A percentile compares a stretch with the other conserved stretches of the same genome.
phyloP scores from a whole-genome alignment of 2,329 filamentous ascomycete genomes.

The Diaporthe helianthi region DNA sequence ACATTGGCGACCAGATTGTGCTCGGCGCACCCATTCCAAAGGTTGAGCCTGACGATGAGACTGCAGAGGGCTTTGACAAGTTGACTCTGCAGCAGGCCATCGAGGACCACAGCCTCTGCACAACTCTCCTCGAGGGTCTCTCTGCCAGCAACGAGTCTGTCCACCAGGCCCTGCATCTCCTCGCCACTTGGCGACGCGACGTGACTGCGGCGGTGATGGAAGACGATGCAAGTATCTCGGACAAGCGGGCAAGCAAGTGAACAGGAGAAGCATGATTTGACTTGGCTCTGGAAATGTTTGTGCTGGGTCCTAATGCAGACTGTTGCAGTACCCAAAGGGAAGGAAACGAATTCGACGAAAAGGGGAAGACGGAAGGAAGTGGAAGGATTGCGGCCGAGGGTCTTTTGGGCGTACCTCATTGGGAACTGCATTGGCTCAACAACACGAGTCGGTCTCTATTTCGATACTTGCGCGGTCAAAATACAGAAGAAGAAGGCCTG shows the following conservation, averaged over 20 bases:
- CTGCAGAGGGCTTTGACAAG: constrained; percentile 6
- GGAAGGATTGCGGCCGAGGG: neutral
- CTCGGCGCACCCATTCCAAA: neutral
- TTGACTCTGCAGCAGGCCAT: constrained; percentile 17
- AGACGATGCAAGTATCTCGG: neutral
- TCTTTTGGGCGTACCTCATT: too few relatives aligned
- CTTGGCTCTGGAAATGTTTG: too few relatives aligned
- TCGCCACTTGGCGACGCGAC: constrained; percentile 16
- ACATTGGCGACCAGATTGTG: neutral
- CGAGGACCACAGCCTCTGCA: neutral
- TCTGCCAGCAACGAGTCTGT: neutral
- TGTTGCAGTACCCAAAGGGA: neutral
- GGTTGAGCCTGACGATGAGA: constrained; percentile 1
- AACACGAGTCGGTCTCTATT: neutral
- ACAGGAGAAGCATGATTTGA: neutral
- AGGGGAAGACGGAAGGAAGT: neutral
- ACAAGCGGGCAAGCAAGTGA: neutral
- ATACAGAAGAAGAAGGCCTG: neutral
- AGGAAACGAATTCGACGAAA: neutral
- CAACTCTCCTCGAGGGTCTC: neutral
- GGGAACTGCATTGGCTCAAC: too few relatives aligned
- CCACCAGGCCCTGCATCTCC: neutral
- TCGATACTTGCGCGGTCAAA: too few relatives aligned
- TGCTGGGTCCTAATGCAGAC: neutral
- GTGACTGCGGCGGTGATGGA: constrained; percentile 12